These are phyloP conservation scores for Trematosphaeria pertusa DNA, from an alignment of 2,329 filamentous ascomycete genomes.

Conservation along the genomic window DNA sequence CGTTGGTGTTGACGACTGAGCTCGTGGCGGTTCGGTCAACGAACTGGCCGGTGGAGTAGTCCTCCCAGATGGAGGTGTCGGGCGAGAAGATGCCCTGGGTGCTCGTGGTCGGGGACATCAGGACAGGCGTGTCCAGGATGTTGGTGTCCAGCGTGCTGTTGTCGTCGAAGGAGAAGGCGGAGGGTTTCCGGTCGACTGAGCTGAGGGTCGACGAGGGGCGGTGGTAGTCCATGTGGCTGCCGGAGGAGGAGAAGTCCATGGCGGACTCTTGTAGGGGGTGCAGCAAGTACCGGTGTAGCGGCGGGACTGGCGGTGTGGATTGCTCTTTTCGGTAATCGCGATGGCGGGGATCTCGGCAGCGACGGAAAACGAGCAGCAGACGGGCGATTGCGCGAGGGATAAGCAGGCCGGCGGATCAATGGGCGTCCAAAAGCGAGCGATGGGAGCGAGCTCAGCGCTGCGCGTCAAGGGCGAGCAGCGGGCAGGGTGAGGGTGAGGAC, in stretches of 20 bases:
- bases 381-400: conserved; percentile 8
- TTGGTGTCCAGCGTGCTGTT: conserved; percentile 59
- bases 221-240: conserved; percentile 47
- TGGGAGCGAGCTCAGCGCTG: conserved; percentile 5
- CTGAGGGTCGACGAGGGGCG: conserved; percentile 45
- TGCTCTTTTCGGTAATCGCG: conserved; percentile 42
- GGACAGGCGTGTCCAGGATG: conserved; percentile 49
- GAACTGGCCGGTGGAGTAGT: conserved; percentile 50
- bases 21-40: conserved; percentile 46
- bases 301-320: conserved; percentile 49
- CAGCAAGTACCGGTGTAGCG: conserved; percentile 48
- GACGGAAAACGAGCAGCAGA: conserved; percentile 19
- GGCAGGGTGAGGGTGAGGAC: conserved; percentile 19
- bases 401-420: conserved; percentile 3
- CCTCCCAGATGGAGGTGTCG: conserved; percentile 58
- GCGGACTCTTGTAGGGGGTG: conserved; percentile 44
- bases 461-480: conserved; percentile 20
- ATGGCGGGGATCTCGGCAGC: conserved; percentile 24
- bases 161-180: conserved; percentile 57
- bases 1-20: conserved; percentile 50
- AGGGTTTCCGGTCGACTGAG: conserved; percentile 47
- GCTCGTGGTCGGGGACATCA: conserved; percentile 58
- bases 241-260: conserved; percentile 44
- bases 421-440: conserved; percentile 16
- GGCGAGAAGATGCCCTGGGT: conserved; percentile 60